These are phyloP conservation scores for Cenococcum geophilum DNA, from an alignment of 495 filamentous ascomycete species.

Conservation along the genomic window DNA sequence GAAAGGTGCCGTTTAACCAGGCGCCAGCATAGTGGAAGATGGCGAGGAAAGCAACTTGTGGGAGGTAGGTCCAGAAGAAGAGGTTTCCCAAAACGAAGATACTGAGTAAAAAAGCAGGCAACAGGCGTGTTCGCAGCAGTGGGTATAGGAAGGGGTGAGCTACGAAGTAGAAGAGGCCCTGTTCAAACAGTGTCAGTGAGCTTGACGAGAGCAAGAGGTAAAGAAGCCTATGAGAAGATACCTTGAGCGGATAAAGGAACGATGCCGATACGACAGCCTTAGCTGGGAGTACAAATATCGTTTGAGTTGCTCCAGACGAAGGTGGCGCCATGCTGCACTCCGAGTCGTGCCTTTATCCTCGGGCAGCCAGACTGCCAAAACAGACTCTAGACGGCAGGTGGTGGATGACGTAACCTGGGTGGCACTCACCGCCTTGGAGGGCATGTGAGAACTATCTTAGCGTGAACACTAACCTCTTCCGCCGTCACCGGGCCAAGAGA, in stretches of 20 bases:
- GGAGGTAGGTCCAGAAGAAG: constrained; percentile 55
- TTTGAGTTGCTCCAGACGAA: constrained; percentile 1
- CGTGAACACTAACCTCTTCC: no score
- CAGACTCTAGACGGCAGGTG: no score
- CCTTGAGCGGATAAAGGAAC: constrained; percentile 53
- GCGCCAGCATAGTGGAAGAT: constrained; percentile 54
- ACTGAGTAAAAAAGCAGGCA: constrained; percentile 55
- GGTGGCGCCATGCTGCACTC: neutral
- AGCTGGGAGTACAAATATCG: constrained; percentile 11
- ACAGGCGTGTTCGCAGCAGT: constrained; percentile 51
- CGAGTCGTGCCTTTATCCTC: neutral
- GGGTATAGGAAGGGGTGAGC: constrained; percentile 59
- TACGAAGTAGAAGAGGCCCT: constrained; percentile 58
- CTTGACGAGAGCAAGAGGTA: neutral
- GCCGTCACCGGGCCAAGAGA: no score
- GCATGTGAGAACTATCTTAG: no score
- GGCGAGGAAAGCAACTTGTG: constrained; percentile 58
- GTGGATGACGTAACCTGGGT: no score
- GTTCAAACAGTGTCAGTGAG: neutral
- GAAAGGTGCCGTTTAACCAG: constrained; percentile 57
- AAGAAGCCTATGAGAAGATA: constrained; percentile 23
- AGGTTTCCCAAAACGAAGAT: constrained; percentile 55
- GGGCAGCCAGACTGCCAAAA: neutral
- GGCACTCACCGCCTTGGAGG: no score
- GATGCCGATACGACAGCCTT: constrained; percentile 34